These are phyloP conservation scores for Diophrys sp. DNA, from an alignment of 73 alveolate species.

Conservation along the genomic window DNA sequence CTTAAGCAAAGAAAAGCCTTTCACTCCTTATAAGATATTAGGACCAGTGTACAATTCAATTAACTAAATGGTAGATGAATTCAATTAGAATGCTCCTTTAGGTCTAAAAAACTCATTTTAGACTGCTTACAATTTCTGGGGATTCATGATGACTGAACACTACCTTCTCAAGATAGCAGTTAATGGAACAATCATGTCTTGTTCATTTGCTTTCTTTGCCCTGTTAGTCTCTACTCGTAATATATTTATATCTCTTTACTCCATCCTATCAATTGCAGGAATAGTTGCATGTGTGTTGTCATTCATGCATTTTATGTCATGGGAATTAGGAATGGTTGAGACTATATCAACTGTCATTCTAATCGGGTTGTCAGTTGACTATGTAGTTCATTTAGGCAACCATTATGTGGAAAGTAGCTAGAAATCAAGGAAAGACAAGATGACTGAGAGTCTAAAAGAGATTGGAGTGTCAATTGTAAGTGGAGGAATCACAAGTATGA, in stretches of 20 bases:
- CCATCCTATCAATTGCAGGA: background rate
- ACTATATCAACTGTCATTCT: conserved; percentile 58
- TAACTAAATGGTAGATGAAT: background rate
- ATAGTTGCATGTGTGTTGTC: conserved; percentile 4
- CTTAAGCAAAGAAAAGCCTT: too few relatives aligned
- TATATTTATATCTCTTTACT: conserved; percentile 6
- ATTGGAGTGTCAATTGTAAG: conserved; percentile 49
- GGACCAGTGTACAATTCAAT: background rate
- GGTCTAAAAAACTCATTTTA: background rate
- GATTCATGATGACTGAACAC: conserved; percentile 15
- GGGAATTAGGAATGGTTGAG: conserved; percentile 37
- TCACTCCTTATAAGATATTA: background rate
- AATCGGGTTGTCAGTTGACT: too few relatives aligned
- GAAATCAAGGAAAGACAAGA: conserved; percentile 18
- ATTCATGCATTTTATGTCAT: background rate
- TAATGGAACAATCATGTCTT: conserved; percentile 15
- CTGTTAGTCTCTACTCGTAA: conserved; percentile 19
- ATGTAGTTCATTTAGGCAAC: conserved; percentile 48
- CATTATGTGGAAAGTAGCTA: conserved; percentile 20
- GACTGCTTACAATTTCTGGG: background rate
- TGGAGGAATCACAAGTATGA: conserved; percentile 53
- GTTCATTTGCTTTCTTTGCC: conserved; percentile 20
- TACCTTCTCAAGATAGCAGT: conserved; percentile 17
- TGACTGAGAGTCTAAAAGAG: conserved; percentile 33
- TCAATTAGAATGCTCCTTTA: background rate